Evolutionary conservation across 306 rosid genomes (phyloP), one percentile per base, ranked within the genome.

Genomic region (Alnus rubra): DNA sequence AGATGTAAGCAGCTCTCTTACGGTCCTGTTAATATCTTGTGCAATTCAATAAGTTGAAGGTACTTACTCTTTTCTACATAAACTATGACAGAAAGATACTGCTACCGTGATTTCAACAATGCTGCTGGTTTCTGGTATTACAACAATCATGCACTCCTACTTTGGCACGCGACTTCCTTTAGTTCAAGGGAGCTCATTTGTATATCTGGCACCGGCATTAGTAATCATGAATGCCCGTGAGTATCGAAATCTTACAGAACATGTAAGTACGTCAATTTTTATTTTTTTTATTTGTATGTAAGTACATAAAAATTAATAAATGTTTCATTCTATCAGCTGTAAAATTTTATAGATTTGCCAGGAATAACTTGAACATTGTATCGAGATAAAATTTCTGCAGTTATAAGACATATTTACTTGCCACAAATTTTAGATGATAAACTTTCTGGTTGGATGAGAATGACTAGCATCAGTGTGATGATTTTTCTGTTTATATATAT

Each of bases 171-270:
- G 98, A 13, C 85, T 95, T 74, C 98, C 98, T 39, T 83, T 95
- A 81, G 98, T 95, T 84, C 98, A 95, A 86, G 98, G 98, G 87
- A 95, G 97, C 84, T 95, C 98, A 9, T 92, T 92, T 86, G 92
- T 92, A 67, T 91, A 90, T 88, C 86, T 95, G 83, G 98, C 98
- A 37, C 97, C 98, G 0, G 98, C 94, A 28, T 75, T 95, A 73
- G 89, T 91, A 39, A 86, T 95, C 80, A 87, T 88, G 53, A 92
- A 95, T 86, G 88, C 98, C 74, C 89, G 86, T 84, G 97, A 92
- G 77, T 89, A 79, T 83, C 91, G 98, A 64, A 88, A 92, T 83
- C 96, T 94, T 60, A 81, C 93, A 0, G 92, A 94, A 35, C 96
- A 92, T 83, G 98, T 92, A 84, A 86, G 98, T 81, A 79, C 78